Percentiles rank a stretch among this genome's conserved stretches.
These are phyloP conservation scores for Parachaetomium inaequale DNA, from an alignment of 495 filamentous ascomycete species.

Conservation along the genomic window DNA sequence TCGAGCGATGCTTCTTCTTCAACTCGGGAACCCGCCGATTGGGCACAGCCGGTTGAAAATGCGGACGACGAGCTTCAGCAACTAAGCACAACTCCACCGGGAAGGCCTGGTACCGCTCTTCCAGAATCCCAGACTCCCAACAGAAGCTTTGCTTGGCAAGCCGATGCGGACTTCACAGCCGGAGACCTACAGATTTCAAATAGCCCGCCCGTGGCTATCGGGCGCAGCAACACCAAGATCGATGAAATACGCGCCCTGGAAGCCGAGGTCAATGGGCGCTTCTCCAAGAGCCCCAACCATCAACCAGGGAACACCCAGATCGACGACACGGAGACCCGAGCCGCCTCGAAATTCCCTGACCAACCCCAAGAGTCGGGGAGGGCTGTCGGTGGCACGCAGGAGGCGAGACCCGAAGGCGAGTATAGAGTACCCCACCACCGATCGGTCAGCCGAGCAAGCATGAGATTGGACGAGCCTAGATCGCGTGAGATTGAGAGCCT, in stretches of 20 bases:
- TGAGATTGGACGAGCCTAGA: constrained; percentile 53
- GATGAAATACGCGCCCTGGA: constrained; percentile 43
- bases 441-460: constrained; percentile 28
- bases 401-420: constrained; percentile 6
- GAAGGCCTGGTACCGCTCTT: constrained; percentile 32
- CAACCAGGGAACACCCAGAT: constrained; percentile 32
- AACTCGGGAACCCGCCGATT: constrained; percentile 5
- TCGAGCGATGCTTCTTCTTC: constrained; percentile 7
- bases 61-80: constrained; percentile 30
- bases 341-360: constrained; percentile 20
- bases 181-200: constrained; percentile 57
- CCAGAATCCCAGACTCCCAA: constrained; percentile 38
- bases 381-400: background rate
- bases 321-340: constrained; percentile 54
- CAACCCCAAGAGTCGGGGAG: background rate
- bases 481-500: constrained; percentile 58
- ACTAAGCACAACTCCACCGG: background rate
- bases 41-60: constrained; percentile 38
- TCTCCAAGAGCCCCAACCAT: background rate
- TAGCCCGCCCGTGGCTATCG: constrained; percentile 52
- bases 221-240: constrained; percentile 41
- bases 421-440: constrained; percentile 9
- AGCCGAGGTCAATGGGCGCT: constrained; percentile 24
- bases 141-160: constrained; percentile 54
- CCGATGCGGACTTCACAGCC: constrained; percentile 62